Conservation (phyloP, 495 filamentous ascomycete species). For the Pseudomonodictys pantanalensis region DNA sequence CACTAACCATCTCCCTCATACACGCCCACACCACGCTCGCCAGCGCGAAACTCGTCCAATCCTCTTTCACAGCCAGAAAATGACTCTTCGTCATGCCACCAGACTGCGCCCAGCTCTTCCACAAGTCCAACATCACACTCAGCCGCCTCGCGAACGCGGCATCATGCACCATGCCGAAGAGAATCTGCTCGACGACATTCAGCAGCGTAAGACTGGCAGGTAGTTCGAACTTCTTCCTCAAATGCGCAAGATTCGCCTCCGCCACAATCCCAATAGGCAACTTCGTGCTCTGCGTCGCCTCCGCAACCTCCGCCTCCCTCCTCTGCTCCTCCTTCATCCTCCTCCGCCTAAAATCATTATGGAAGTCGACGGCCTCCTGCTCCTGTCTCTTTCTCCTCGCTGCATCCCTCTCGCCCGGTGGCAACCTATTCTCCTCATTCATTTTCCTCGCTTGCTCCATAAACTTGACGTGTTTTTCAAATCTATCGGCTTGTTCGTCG, state of each 20-base stretch:
- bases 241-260: conserved; percentile 49
- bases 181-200: conserved; percentile 49
- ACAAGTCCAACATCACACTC: conserved; percentile 53
- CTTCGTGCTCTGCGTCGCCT: conserved; percentile 57
- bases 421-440: conserved; percentile 47
- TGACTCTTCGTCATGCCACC: conserved; percentile 58
- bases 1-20: conserved; percentile 49
- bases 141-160: conserved; percentile 45
- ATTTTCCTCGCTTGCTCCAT: conserved; percentile 47
- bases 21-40: conserved; percentile 53
- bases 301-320: conserved; percentile 45
- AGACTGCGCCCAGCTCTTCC: conserved; percentile 57
- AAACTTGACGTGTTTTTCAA: conserved; percentile 37
- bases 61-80: conserved; percentile 45
- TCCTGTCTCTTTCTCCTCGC: conserved; percentile 46
- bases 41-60: conserved; percentile 50
- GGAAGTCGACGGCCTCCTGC: conserved; percentile 34
- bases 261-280: conserved; percentile 54
- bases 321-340: conserved; percentile 39
- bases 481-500: conserved; percentile 40
- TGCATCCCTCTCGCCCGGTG: conserved; percentile 42
- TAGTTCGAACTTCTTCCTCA: conserved; percentile 41
- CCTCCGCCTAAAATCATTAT: conserved; percentile 16
- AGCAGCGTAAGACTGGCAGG: conserved; percentile 31
- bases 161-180: conserved; percentile 57